These are phyloP conservation scores for Hordeum marinum DNA, from an alignment of 176 grass and related monocot genomes.

Conservation along the genomic window DNA sequence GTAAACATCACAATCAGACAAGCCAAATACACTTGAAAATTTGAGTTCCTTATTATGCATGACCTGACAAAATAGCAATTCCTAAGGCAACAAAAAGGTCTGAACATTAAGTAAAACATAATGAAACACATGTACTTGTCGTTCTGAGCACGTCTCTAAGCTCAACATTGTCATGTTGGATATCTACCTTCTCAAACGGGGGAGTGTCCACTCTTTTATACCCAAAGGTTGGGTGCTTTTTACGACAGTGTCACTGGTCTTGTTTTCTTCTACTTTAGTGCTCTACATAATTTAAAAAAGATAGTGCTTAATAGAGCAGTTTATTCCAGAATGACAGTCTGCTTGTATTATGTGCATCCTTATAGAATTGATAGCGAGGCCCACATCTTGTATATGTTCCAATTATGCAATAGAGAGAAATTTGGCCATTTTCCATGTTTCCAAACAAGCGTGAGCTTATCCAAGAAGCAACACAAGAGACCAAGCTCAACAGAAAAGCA, in stretches of 20 bases:
- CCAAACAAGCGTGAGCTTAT: neutral
- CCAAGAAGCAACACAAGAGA: slow-evolving; percentile 20
- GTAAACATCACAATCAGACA: neutral
- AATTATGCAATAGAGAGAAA: neutral
- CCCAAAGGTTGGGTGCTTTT: neutral
- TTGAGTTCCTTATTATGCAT: neutral
- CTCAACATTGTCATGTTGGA: neutral
- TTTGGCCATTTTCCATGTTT: neutral
- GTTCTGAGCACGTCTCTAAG: neutral
- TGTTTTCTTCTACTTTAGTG: slow-evolving; percentile 40
- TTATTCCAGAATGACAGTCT: neutral
- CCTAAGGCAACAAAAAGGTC: neutral
- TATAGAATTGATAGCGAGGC: neutral
- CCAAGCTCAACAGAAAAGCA: neutral
- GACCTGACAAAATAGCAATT: neutral
- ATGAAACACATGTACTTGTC: neutral
- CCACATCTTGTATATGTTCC: neutral
- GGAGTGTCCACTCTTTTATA: slow-evolving; percentile 46
- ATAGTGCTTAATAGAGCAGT: neutral
- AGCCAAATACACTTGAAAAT: neutral
- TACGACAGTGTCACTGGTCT: slow-evolving; percentile 1
- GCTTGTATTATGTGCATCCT: neutral
- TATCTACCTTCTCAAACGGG: slow-evolving; percentile 45
- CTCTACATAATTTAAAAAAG: slow-evolving; percentile 48
- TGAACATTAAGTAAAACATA: neutral